phyloP scores from a whole-genome alignment of 129 eudicot genomes.

The Glebionis coronaria region DNA sequence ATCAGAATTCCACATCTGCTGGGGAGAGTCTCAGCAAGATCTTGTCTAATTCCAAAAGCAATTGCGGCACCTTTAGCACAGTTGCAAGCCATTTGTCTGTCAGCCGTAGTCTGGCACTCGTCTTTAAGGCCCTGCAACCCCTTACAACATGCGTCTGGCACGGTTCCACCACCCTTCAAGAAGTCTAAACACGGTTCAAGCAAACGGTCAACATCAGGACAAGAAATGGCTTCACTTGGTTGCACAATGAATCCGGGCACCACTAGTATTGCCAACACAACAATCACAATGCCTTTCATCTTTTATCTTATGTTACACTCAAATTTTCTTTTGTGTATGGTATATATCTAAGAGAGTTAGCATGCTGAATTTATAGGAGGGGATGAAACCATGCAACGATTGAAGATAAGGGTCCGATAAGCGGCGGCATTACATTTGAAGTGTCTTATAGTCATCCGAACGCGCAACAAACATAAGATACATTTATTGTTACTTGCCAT shows the following conservation, averaged over 20 bases:
- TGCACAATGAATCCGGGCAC: constrained; percentile 19
- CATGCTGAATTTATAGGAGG: constrained; percentile 14
- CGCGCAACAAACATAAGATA: constrained; percentile 3
- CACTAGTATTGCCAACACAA: constrained; percentile 22
- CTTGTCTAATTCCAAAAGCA: constrained; percentile 8
- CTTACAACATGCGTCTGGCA: constrained; percentile 11
- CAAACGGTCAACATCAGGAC: constrained; percentile 8
- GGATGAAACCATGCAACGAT: not conserved
- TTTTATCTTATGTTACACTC: not conserved
- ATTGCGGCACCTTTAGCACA: constrained; percentile 28
- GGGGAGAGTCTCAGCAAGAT: constrained; percentile 19
- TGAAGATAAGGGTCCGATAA: constrained; percentile 18
- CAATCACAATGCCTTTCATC: constrained; percentile 25
- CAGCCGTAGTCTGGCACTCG: not conserved
- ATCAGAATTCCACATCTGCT: constrained; percentile 12
- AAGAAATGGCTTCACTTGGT: constrained; percentile 27
- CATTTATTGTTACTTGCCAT: not conserved
- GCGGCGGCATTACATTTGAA: not conserved
- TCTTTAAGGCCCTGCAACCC: constrained; percentile 23
- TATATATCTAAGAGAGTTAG: not conserved
- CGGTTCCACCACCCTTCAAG: constrained; percentile 11
- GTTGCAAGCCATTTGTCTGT: constrained; percentile 25
- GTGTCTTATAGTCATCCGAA: constrained; percentile 16
- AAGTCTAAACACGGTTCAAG: constrained; percentile 27
- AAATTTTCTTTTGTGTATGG: not conserved